These are phyloP conservation scores for Zymoseptoria brevis DNA, from an alignment of 2,329 filamentous ascomycete genomes.

Conservation along the genomic window DNA sequence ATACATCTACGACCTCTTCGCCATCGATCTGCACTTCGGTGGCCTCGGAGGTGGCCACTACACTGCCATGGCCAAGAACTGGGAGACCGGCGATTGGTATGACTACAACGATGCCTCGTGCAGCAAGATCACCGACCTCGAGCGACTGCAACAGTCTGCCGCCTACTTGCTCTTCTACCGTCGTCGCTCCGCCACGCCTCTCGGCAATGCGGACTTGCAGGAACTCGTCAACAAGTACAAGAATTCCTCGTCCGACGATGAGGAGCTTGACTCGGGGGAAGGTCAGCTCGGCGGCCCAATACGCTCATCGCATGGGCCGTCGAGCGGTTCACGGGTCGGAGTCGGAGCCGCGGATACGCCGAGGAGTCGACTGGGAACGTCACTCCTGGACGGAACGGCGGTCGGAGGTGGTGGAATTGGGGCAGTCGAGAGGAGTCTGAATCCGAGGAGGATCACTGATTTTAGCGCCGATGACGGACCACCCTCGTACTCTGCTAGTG, in stretches of 20 bases:
- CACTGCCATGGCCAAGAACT: constrained; percentile 89
- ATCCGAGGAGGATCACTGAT: constrained; percentile 12
- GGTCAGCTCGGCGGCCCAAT: constrained; percentile 66
- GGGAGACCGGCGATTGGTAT: constrained; percentile 83
- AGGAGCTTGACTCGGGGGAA: constrained; percentile 61
- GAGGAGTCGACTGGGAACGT: background rate
- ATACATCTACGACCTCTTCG: constrained; percentile 86
- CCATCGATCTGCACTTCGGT: constrained; percentile 91
- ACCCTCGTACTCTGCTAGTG: background rate
- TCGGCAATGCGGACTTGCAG: constrained; percentile 71
- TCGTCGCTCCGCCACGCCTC: constrained; percentile 64
- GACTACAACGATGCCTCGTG: constrained; percentile 76
- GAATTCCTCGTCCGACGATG: constrained; percentile 36
- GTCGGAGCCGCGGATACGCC: constrained; percentile 42
- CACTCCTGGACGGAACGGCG: constrained; percentile 5
- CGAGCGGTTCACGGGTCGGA: constrained; percentile 73
- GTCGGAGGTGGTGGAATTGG: constrained; percentile 18
- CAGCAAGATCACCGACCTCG: constrained; percentile 15
- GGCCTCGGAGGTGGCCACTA: constrained; percentile 93
- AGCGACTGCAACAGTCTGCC: constrained; percentile 46
- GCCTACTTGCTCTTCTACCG: constrained; percentile 97
- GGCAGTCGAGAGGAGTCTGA: constrained; percentile 21
- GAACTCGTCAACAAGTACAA: constrained; percentile 58
- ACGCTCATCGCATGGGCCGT: constrained; percentile 84
- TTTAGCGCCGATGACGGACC: background rate